A percentile compares a stretch with the other conserved stretches of the same genome.
Conservation (phyloP, 2,329 filamentous ascomycete species). For the Xylaria sp. region DNA sequence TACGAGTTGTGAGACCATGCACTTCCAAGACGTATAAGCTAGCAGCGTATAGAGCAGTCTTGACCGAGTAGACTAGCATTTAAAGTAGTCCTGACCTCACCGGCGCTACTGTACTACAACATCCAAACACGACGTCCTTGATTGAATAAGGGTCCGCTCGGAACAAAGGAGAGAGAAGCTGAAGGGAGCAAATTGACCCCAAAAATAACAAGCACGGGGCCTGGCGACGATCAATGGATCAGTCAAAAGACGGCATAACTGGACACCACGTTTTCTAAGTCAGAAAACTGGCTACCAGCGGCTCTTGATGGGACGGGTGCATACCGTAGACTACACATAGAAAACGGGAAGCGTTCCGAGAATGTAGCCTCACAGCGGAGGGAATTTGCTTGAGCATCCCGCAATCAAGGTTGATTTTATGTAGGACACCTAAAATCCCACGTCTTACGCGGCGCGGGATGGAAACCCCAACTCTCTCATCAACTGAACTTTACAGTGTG, state of each 20-base stretch:
- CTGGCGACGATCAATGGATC: constrained; percentile 12
- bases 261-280: constrained; percentile 5
- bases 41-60: background rate
- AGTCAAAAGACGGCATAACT: background rate
- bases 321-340: background rate
- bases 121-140: background rate
- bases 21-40: background rate
- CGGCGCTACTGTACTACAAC: background rate
- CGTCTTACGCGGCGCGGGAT: constrained; percentile 28
- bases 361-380: constrained; percentile 9
- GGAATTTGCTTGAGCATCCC: constrained; percentile 18
- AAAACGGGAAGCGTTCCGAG: constrained; percentile 13
- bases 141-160: background rate
- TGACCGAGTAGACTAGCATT: background rate
- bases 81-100: background rate
- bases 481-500: background rate
- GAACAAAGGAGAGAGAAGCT: constrained; percentile 1
- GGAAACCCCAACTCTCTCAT: constrained; percentile 17
- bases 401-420: constrained; percentile 16
- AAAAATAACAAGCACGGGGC: constrained; percentile 7
- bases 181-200: constrained; percentile 5
- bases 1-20: background rate
- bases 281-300: constrained; percentile 5
- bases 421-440: constrained; percentile 32
- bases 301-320: constrained; percentile 7